phyloP scores from a whole-genome alignment of 2,329 filamentous ascomycete species.

The Torrubiellomyces zombiae region DNA sequence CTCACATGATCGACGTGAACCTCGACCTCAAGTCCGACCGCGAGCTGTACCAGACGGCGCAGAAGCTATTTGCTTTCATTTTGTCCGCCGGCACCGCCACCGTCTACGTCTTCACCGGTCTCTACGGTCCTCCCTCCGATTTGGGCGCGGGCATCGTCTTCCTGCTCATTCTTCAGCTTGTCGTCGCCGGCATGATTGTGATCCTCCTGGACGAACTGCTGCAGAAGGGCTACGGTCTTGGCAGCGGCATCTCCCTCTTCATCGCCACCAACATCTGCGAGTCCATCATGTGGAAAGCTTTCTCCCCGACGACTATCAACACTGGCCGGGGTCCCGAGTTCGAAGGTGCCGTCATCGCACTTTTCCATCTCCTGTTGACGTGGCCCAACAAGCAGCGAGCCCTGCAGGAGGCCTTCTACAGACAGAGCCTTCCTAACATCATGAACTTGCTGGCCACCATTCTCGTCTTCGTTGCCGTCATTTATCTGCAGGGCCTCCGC shows the following conservation, averaged over 20 bases:
- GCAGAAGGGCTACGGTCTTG: constrained; percentile 97
- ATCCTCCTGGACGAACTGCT: constrained; percentile 97
- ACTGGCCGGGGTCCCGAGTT: constrained; percentile 98
- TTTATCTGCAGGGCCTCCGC: constrained; percentile 98
- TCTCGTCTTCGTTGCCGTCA: constrained; percentile 87
- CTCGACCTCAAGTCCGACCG: constrained; percentile 99
- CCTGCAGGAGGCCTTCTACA: constrained; percentile 96
- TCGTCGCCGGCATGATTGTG: constrained; percentile 94
- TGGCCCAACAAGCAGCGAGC: constrained; percentile 99
- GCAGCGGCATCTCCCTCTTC: constrained; percentile 97
- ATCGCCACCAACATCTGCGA: constrained; percentile 99
- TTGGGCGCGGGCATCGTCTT: constrained; percentile 97
- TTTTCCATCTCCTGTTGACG: constrained; percentile 95
- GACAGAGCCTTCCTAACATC: constrained; percentile 98
- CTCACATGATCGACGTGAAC: constrained; percentile 99
- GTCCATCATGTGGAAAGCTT: constrained; percentile 99
- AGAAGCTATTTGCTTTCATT: constrained; percentile 97
- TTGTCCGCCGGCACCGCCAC: constrained; percentile 94
- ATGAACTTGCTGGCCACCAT: constrained; percentile 96
- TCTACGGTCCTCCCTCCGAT: constrained; percentile 92
- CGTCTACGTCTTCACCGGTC: constrained; percentile 94
- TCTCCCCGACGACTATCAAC: constrained; percentile 98
- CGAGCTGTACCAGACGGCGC: constrained; percentile 98
- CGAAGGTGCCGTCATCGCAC: constrained; percentile 92
- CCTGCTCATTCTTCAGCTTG: constrained; percentile 92